A percentile compares a stretch with the other conserved stretches of the same genome.
Conservation (phyloP, 2,329 filamentous ascomycete genomes). For the Blastomyces emzantsi region DNA sequence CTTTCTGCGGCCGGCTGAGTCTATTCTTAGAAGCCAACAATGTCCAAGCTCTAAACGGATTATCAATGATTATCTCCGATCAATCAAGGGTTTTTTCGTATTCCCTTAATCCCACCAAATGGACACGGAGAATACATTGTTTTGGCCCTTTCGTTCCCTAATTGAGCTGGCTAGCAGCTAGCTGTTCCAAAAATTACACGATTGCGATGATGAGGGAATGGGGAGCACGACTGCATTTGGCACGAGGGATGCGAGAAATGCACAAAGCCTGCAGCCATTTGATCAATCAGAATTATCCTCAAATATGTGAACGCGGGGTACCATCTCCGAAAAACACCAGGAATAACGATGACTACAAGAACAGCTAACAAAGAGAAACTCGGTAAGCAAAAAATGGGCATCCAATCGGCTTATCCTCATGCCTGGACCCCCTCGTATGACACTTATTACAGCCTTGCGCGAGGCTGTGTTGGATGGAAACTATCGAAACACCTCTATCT, state of each 20-base stretch:
- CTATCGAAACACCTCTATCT: neutral
- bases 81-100: no score
- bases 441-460: neutral
- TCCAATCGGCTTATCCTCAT: neutral
- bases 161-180: neutral
- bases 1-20: neutral
- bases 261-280: neutral
- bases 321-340: neutral
- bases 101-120: neutral
- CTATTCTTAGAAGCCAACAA: slow-evolving; percentile 1
- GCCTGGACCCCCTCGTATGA: neutral
- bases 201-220: neutral
- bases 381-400: neutral
- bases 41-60: neutral
- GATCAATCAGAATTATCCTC: neutral
- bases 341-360: neutral
- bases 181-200: neutral
- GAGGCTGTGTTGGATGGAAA: slow-evolving; percentile 5
- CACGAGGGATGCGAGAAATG: neutral
- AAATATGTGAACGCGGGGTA: neutral
- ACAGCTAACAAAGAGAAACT: neutral
- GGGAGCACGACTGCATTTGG: neutral
- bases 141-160: neutral
- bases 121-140: neutral
- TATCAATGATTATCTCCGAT: neutral